Conservation (phyloP, 192 early-diverging fungal species). For the Rhizophagus clarus region DNA sequence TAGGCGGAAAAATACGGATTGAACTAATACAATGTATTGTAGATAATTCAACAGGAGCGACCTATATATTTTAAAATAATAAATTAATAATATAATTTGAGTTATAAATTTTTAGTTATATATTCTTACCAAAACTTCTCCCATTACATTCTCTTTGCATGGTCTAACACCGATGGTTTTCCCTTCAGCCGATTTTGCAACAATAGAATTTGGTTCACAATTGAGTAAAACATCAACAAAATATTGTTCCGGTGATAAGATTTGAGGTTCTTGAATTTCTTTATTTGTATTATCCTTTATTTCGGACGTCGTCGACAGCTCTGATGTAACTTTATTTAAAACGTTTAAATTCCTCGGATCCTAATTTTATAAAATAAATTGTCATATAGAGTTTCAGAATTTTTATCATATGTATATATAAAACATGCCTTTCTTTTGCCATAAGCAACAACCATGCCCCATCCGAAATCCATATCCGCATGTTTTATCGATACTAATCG, state of each 20-base stretch:
- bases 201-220: slow-evolving; percentile 67
- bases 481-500: slow-evolving; percentile 70
- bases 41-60: slow-evolving; percentile 78
- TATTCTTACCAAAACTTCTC: slow-evolving; percentile 42
- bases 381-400: background rate
- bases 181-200: slow-evolving; percentile 50
- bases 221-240: slow-evolving; percentile 86
- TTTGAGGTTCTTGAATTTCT: background rate
- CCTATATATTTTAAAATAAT: slow-evolving; percentile 25
- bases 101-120: background rate
- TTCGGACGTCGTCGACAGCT: background rate
- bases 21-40: slow-evolving; percentile 72
- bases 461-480: slow-evolving; percentile 83
- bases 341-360: background rate
- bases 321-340: background rate
- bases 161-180: slow-evolving; percentile 55
- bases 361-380: no score
- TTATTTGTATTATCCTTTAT: slow-evolving; percentile 5
- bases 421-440: slow-evolving; percentile 47
- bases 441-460: slow-evolving; percentile 85
- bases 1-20: slow-evolving; percentile 78
- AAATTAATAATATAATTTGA: background rate
- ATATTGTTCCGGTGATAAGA: slow-evolving; percentile 42
- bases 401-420: background rate
- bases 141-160: slow-evolving; percentile 54